Evolutionary conservation across 805 yeast species (phyloP), one percentile per base, ranked within the genome.

Genomic region (Saturnispora zaruensis): DNA sequence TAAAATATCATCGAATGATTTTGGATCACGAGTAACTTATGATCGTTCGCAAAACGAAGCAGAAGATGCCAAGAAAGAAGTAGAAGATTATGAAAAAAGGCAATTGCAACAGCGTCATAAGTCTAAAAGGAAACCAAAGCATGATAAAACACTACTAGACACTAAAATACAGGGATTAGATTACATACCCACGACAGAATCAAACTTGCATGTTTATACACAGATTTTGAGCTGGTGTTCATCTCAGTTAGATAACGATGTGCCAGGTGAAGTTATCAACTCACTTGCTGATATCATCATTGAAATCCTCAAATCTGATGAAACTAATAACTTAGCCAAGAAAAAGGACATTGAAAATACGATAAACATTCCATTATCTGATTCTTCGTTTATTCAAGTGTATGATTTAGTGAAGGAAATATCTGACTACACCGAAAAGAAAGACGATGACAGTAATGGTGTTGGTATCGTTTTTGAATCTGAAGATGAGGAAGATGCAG

Each of bases 271-370:
- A 41, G 77, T 81, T 2, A 73, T 88, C 2, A 62, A 80, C 20
- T 82, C 93, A 3, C 86, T 89, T 4, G 78, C 87, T 2, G 93
- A 86, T 61, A 69, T 82, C 3, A 60, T 82, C 0, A 57, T 87
- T 37, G 83, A 77, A 54, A 65, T 75, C 1, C 57, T 84, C 52
- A 80, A 77, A 56, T 70, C 72, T 46, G 79, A 72, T 1, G 68
- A 64, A 1, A 50, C 65, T 1, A 64, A 71, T 1, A 80, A 77
- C 18, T 54, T 57, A 3, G 67, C 66, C 6, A 76, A 76, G 54
- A 77, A 77, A 44, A 59, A 63, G n/a, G 75, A 73, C 44, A 59
- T 85, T 2, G 79, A 79, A 48, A 72, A 69, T 4, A 69, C 81
- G 2, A 58, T 88, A 53, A 77, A 66, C 8, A 49, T 55, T 13